Evolutionary conservation across 805 yeast genomes (phyloP).

Genomic region (Starmerella etchellsii): DNA sequence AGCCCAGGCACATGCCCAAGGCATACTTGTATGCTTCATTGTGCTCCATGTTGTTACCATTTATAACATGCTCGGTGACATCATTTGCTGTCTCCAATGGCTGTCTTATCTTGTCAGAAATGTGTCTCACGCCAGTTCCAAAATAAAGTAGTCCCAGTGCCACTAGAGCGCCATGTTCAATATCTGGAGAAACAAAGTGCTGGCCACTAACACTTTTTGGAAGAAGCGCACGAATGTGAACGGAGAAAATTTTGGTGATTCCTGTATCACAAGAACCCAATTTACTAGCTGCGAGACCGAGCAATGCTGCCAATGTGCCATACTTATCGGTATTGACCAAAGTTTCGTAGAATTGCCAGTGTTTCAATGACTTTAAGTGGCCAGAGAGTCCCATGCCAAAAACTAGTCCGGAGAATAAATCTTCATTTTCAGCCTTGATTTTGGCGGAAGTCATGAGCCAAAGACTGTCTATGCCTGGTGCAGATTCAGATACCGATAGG

Average conservation of each 20-base stretch:
- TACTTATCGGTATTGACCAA: constrained; percentile 76
- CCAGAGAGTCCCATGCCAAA: constrained; percentile 87
- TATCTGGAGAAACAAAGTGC: constrained; percentile 65
- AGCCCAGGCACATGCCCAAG: constrained; percentile 75
- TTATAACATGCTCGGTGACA: not conserved
- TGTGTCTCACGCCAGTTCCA: constrained; percentile 62
- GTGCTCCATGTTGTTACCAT: constrained; percentile 39
- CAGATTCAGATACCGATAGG: constrained; percentile 52
- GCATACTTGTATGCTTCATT: constrained; percentile 24
- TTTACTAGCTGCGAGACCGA: constrained; percentile 88
- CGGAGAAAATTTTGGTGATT: constrained; percentile 78
- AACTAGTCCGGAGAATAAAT: constrained; percentile 92
- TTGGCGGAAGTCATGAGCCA: constrained; percentile 69
- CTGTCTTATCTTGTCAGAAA: not conserved
- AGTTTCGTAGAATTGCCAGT: constrained; percentile 92
- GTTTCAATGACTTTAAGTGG: constrained; percentile 67
- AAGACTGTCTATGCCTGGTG: constrained; percentile 65
- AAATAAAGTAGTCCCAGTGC: constrained; percentile 80
- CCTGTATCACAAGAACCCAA: constrained; percentile 74
- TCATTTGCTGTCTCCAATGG: not conserved
- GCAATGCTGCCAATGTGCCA: constrained; percentile 72
- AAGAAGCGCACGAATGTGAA: constrained; percentile 79
- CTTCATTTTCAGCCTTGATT: constrained; percentile 40
- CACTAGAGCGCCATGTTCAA: constrained; percentile 82
- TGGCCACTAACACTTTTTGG: constrained; percentile 64